Percentiles rank a stretch among this genome's conserved stretches.
Evolutionary conservation across 2,329 filamentous ascomycete genomes (phyloP).

Genomic region (Aspergillus sp.): DNA sequence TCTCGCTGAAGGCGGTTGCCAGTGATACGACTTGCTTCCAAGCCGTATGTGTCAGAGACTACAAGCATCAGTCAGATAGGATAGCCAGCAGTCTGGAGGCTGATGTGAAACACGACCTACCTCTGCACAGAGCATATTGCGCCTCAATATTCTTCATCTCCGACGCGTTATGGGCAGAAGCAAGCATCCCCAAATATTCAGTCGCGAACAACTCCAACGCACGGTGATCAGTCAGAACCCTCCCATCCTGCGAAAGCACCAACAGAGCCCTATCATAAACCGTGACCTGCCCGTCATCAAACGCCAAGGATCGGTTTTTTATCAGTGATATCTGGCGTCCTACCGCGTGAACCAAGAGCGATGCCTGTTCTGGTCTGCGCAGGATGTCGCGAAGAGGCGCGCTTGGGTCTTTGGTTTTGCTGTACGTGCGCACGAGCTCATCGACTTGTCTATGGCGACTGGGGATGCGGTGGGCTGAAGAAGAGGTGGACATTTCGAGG

Average conservation of each 20-base stretch:
- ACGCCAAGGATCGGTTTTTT: constrained; percentile 26
- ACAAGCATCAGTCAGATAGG: too few relatives aligned
- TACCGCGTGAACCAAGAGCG: constrained; percentile 25
- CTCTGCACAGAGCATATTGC: constrained; percentile 14
- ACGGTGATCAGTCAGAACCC: constrained; percentile 20
- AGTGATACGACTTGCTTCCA: not conserved
- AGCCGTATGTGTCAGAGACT: too few relatives aligned
- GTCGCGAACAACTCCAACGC: constrained; percentile 32
- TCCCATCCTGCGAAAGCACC: constrained; percentile 25
- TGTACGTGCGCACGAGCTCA: constrained; percentile 22
- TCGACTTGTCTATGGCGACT: constrained; percentile 9
- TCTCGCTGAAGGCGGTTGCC: not conserved
- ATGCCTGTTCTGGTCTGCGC: constrained; percentile 14
- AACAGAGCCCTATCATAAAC: constrained; percentile 36
- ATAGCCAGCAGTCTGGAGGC: not conserved
- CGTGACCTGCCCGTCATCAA: constrained; percentile 31
- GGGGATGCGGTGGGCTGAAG: not conserved
- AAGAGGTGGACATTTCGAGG: not conserved
- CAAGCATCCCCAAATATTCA: constrained; percentile 29
- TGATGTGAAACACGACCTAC: not conserved
- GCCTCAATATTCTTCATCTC: constrained; percentile 21
- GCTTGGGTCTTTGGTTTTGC: constrained; percentile 17
- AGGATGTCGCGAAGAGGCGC: constrained; percentile 23
- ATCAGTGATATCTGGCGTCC: constrained; percentile 28
- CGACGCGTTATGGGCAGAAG: constrained; percentile 8